Conservation (phyloP, 257 asterid genomes). For the Primulina tabacum region DNA sequence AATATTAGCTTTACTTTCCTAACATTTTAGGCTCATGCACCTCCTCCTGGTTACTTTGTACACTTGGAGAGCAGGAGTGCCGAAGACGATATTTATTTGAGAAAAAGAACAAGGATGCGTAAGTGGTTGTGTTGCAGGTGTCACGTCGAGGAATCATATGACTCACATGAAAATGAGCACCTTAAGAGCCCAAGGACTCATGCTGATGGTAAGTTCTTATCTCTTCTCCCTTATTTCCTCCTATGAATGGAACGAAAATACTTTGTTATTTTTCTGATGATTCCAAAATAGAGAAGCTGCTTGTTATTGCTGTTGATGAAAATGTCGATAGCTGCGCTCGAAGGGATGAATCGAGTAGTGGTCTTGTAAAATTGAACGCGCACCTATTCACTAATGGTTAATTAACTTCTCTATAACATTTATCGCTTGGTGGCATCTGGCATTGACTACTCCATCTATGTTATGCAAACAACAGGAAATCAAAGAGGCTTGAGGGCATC, state of each 20-base stretch:
- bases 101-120: slow-evolving; percentile 73
- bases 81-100: slow-evolving; percentile 50
- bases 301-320: slow-evolving; percentile 4
- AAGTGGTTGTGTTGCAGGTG: slow-evolving; percentile 85
- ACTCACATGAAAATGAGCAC: slow-evolving; percentile 59
- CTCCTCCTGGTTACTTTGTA: slow-evolving; percentile 65
- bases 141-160: slow-evolving; percentile 66
- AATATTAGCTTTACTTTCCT: slow-evolving; percentile 17
- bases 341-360: slow-evolving; percentile 1
- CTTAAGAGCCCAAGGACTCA: slow-evolving; percentile 62
- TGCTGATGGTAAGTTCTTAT: slow-evolving; percentile 52
- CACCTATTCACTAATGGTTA: slow-evolving; percentile 4
- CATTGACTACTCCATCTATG: slow-evolving; percentile 18
- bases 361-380: background rate
- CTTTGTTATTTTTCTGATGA: slow-evolving; percentile 19
- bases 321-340: slow-evolving; percentile 3
- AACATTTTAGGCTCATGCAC: slow-evolving; percentile 56
- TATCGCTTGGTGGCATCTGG: slow-evolving; percentile 18
- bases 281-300: background rate
- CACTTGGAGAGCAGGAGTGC: slow-evolving; percentile 49
- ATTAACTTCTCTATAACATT: background rate
- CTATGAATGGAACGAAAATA: slow-evolving; percentile 2
- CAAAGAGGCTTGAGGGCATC: slow-evolving; percentile 60
- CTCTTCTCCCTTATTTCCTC: slow-evolving; percentile 1
- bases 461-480: slow-evolving; percentile 39